phyloP scores from a whole-genome alignment of 306 rosid genomes.

The Casuarina cunninghamiana region DNA sequence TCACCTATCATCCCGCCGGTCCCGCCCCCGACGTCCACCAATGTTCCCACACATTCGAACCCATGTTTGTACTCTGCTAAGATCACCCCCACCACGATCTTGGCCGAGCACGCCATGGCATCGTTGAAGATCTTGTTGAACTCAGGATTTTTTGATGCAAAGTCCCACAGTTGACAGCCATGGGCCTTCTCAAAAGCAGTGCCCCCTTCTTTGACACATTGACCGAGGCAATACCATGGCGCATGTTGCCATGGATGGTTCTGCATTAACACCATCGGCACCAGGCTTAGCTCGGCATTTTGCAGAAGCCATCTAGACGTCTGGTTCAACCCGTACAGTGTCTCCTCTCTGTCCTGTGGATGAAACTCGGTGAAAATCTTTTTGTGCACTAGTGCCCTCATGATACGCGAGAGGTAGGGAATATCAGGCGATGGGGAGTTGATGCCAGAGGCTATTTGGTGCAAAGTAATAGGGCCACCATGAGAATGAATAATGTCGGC shows the following conservation, averaged over 20 bases:
- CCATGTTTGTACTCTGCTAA: too few relatives aligned
- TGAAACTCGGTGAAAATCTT: conserved; percentile 33
- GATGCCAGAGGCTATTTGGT: conserved; percentile 28
- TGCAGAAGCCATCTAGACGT: conserved; percentile 34
- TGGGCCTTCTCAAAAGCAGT: conserved; percentile 33
- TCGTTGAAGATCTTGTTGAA: conserved; percentile 33
- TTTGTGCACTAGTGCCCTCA: conserved; percentile 33
- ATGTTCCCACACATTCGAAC: not conserved
- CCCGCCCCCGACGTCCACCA: conserved; percentile 9
- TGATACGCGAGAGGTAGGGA: conserved; percentile 38
- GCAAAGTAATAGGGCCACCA: conserved; percentile 24
- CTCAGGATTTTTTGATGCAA: conserved; percentile 18
- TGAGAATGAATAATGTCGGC: conserved; percentile 42
- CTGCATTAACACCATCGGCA: conserved; percentile 25
- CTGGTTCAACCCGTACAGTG: conserved; percentile 25
- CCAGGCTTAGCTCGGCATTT: conserved; percentile 23
- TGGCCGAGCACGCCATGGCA: conserved; percentile 35
- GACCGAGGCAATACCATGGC: conserved; percentile 37
- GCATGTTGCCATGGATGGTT: conserved; percentile 18
- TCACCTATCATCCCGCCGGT: conserved; percentile 20
- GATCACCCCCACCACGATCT: not conserved
- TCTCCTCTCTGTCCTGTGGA: conserved; percentile 12
- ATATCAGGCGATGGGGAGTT: conserved; percentile 24
- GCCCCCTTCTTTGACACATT: conserved; percentile 27
- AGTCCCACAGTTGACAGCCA: conserved; percentile 36